Percentiles rank a stretch among this genome's conserved stretches.
These are phyloP conservation scores for Cryptococcus maquisensis DNA, from an alignment of 1,284 basidiomycete species.

Conservation along the genomic window DNA sequence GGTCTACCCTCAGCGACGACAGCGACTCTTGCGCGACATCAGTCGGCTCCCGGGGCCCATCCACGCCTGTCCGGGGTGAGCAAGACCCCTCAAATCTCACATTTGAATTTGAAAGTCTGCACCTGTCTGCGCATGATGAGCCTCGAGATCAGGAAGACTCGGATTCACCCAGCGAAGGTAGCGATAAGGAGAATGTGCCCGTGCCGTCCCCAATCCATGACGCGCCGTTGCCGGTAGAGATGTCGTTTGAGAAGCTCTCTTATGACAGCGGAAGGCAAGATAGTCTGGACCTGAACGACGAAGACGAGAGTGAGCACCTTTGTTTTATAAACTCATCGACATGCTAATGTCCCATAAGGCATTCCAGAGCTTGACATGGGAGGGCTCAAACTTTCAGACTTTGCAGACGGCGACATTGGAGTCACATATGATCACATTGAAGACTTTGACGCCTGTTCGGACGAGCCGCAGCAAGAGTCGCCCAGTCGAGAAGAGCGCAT, in stretches of 20 bases:
- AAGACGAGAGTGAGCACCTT: conserved; percentile 14
- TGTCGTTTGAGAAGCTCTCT: neutral
- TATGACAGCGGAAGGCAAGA: neutral
- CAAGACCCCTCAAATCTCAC: neutral
- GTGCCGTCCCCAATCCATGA: conserved; percentile 4
- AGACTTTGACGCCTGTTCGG: neutral
- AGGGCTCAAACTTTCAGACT: conserved; percentile 32
- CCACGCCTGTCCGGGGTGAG: neutral
- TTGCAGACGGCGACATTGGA: conserved; percentile 34
- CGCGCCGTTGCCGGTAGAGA: neutral
- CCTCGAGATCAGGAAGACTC: neutral
- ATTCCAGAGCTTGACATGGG: conserved; percentile 33
- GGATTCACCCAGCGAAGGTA: conserved; percentile 17
- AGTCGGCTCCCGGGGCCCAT: neutral
- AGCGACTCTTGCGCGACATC: neutral
- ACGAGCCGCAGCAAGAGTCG: neutral
- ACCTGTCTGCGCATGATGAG: conserved; percentile 5
- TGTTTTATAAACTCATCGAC: neutral
- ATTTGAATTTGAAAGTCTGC: neutral
- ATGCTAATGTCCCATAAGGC: conserved; percentile 1
- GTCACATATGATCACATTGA: neutral
- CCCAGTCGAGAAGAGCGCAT: neutral
- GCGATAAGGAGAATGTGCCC: conserved; percentile 41
- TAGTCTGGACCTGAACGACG: conserved; percentile 2
- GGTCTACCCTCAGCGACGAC: neutral